Evolutionary conservation across 176 grass and related monocot species (phyloP).

Genomic region (Oryza longistaminata): DNA sequence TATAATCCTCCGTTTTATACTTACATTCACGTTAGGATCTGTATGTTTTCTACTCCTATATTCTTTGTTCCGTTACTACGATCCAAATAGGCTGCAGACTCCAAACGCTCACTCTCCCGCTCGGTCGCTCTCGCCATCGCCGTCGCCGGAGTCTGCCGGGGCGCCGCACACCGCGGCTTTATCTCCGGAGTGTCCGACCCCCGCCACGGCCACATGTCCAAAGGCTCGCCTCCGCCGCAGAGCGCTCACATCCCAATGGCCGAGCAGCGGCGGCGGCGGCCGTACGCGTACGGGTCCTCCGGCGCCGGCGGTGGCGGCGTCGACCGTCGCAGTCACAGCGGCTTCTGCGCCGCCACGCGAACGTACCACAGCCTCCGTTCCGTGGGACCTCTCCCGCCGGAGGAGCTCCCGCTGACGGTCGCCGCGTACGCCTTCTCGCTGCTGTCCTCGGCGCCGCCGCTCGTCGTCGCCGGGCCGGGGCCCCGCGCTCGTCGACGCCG

Average conservation of each 20-base stretch:
- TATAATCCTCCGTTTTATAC: no score
- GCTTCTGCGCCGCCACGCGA: constrained; percentile 52
- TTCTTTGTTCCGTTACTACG: no score
- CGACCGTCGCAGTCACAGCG: constrained; percentile 49
- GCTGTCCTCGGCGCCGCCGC: constrained; percentile 25
- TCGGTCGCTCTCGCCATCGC: no score
- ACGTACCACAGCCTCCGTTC: constrained; percentile 71
- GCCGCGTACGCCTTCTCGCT: constrained; percentile 52
- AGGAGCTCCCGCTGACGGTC: constrained; percentile 47
- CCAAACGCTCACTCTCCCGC: no score
- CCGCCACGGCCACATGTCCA: background rate
- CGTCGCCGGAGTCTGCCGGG: no score
- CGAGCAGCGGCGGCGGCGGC: background rate
- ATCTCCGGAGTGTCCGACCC: no score
- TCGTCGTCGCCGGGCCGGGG: constrained; percentile 42
- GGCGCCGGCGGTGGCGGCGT: background rate
- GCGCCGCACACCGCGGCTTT: no score
- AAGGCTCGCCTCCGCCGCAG: background rate
- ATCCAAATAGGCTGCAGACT: no score
- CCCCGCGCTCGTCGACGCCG: constrained; percentile 52
- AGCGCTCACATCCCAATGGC: constrained; percentile 1
- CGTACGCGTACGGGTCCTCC: background rate
- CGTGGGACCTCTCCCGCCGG: constrained; percentile 25
- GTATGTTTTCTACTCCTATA: no score
- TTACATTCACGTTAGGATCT: no score